Evolutionary conservation across 2,329 filamentous ascomycete genomes (phyloP).

Genomic region (Monosporascus ibericus): DNA sequence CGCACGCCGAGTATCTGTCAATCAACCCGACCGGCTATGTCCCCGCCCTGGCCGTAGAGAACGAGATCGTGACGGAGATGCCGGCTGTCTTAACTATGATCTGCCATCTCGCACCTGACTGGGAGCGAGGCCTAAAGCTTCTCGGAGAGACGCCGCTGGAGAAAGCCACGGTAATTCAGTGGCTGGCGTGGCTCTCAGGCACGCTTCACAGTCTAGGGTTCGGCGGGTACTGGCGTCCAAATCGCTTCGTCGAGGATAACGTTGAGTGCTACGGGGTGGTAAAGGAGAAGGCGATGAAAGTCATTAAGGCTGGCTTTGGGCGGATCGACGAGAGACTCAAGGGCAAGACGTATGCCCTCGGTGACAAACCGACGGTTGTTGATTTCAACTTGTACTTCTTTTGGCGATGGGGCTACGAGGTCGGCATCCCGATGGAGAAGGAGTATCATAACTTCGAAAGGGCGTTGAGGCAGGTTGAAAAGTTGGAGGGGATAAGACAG

Average conservation of each 20-base stretch:
- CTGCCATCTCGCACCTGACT: slow-evolving; percentile 14
- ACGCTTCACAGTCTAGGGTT: slow-evolving; percentile 25
- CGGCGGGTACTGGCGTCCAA: slow-evolving; percentile 18
- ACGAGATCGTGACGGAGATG: slow-evolving; percentile 26
- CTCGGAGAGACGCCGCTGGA: slow-evolving; percentile 14
- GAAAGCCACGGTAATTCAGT: slow-evolving; percentile 23
- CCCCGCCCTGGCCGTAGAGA: slow-evolving; percentile 23
- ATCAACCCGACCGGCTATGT: slow-evolving; percentile 27
- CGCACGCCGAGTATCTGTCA: slow-evolving; percentile 19
- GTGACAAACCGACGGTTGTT: slow-evolving; percentile 13
- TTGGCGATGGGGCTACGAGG: slow-evolving; percentile 12
- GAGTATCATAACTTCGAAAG: slow-evolving; percentile 10
- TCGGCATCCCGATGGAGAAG: slow-evolving; percentile 7
- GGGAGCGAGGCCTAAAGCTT: slow-evolving; percentile 9
- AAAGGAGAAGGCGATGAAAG: slow-evolving; percentile 6
- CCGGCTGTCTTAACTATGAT: slow-evolving; percentile 28
- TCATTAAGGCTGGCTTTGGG: slow-evolving; percentile 8
- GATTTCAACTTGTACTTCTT: slow-evolving; percentile 18
- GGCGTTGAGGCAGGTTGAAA: slow-evolving; percentile 8
- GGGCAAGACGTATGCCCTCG: slow-evolving; percentile 10
- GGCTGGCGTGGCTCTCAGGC: slow-evolving; percentile 27
- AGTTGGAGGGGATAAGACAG: slow-evolving; percentile 7
- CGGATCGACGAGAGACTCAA: slow-evolving; percentile 13
- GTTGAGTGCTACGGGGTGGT: slow-evolving; percentile 5
- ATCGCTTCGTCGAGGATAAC: slow-evolving; percentile 19